Evolutionary conservation across 2,329 filamentous ascomycete species (phyloP).

Genomic region (Hypoxylon sp.): DNA sequence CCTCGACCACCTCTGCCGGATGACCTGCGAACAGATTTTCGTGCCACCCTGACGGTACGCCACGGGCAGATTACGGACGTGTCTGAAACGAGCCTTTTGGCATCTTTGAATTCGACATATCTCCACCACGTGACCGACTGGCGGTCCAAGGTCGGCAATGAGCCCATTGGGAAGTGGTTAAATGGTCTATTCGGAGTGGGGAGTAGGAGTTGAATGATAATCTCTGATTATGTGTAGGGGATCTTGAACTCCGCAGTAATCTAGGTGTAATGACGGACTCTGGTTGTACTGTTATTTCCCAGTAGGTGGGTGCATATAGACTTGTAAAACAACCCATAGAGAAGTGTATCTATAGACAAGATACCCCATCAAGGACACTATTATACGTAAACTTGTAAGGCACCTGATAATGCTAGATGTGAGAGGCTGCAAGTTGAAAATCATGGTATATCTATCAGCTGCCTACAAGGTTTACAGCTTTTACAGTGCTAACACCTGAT

Average conservation of each 20-base stretch:
- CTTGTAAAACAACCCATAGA: constrained; percentile 4
- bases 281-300: constrained; percentile 2
- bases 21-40: constrained; percentile 61
- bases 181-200: constrained; percentile 50
- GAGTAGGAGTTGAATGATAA: neutral
- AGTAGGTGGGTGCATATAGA: constrained; percentile 20
- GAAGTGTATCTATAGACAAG: constrained; percentile 11
- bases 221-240: neutral
- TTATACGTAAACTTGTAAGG: constrained; percentile 4
- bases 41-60: constrained; percentile 56
- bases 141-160: constrained; percentile 38
- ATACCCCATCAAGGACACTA: constrained; percentile 19
- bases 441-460: no score
- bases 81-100: constrained; percentile 12
- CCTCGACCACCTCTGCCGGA: constrained; percentile 66
- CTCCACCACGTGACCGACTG: constrained; percentile 53
- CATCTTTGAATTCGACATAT: constrained; percentile 37
- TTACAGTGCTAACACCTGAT: no score
- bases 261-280: neutral
- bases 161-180: constrained; percentile 50
- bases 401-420: no score
- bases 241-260: neutral
- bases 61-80: constrained; percentile 57
- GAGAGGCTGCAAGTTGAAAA: neutral
- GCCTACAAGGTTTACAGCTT: no score